These are phyloP conservation scores for Cucumis cinereus DNA, from an alignment of 306 rosid species.

Conservation along the genomic window DNA sequence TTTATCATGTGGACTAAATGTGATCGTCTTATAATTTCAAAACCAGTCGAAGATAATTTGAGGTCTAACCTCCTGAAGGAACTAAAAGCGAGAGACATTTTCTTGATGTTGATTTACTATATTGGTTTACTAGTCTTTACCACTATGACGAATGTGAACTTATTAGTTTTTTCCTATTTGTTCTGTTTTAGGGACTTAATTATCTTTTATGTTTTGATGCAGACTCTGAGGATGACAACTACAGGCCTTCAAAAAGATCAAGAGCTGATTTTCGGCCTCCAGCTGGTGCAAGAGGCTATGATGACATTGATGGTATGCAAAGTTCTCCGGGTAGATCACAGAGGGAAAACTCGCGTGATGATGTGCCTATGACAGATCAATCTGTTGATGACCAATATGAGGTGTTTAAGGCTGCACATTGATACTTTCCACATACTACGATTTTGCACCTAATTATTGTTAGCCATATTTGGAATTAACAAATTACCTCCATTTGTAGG, in stretches of 20 bases:
- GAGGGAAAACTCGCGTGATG: slow-evolving; percentile 57
- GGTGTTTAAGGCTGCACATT: slow-evolving; percentile 18
- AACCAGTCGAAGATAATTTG: background rate
- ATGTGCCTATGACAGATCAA: slow-evolving; percentile 79
- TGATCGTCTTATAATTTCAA: background rate
- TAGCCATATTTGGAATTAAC: background rate
- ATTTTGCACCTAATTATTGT: background rate
- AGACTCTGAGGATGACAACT: slow-evolving; percentile 88
- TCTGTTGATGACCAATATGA: slow-evolving; percentile 71
- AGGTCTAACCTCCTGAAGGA: background rate
- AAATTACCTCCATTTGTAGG: slow-evolving; percentile 27
- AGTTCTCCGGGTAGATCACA: slow-evolving; percentile 92
- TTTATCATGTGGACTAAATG: background rate
- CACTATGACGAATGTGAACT: background rate
- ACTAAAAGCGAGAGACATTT: background rate
- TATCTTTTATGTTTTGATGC: slow-evolving; percentile 11
- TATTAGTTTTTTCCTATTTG: background rate
- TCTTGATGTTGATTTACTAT: background rate
- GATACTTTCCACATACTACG: background rate
- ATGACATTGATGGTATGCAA: slow-evolving; percentile 60
- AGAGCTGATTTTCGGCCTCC: slow-evolving; percentile 68
- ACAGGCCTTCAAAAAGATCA: slow-evolving; percentile 73
- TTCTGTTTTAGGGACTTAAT: background rate
- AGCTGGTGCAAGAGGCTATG: slow-evolving; percentile 31
- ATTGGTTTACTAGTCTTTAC: background rate